Conservation (phyloP, 768 basidiomycete species). For the Sporobolomyces pararoseus region DNA sequence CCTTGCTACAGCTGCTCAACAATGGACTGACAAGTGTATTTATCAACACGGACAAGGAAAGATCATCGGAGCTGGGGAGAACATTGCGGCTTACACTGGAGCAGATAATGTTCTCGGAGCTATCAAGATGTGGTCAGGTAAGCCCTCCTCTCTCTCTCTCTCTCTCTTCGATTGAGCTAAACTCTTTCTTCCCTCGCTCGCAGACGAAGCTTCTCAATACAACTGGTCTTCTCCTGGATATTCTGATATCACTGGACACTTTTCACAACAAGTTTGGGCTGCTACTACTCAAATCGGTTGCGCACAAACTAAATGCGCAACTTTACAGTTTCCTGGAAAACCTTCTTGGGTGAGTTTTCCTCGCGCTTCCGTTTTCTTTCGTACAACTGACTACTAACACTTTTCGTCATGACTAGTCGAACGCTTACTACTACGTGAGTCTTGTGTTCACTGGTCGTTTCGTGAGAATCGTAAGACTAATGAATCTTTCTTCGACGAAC, state of each 20-base stretch:
- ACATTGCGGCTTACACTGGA: slow-evolving; percentile 39
- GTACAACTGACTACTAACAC: too few relatives aligned
- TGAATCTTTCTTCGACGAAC: background rate
- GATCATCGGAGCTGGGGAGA: slow-evolving; percentile 35
- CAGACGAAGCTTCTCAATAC: slow-evolving; percentile 44
- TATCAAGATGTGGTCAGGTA: slow-evolving; percentile 8
- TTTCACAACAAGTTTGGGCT: slow-evolving; percentile 15
- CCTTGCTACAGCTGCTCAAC: slow-evolving; percentile 44
- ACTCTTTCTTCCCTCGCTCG: background rate
- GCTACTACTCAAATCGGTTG: slow-evolving; percentile 41
- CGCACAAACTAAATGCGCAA: slow-evolving; percentile 41
- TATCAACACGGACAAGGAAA: slow-evolving; percentile 38
- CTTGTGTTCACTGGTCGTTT: background rate
- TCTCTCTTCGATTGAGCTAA: background rate
- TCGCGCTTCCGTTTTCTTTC: too few relatives aligned
- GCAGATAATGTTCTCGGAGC: background rate
- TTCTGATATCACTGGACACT: slow-evolving; percentile 35
- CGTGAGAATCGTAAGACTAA: background rate
- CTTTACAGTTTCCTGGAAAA: slow-evolving; percentile 41
- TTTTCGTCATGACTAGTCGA: background rate
- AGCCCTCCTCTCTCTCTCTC: background rate
- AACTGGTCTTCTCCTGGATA: slow-evolving; percentile 41
- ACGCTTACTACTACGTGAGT: slow-evolving; percentile 12
- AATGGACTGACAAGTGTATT: slow-evolving; percentile 43
- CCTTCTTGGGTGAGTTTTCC: background rate